Conservation (phyloP, 345 rosid species). For the Lepidium didymum region DNA sequence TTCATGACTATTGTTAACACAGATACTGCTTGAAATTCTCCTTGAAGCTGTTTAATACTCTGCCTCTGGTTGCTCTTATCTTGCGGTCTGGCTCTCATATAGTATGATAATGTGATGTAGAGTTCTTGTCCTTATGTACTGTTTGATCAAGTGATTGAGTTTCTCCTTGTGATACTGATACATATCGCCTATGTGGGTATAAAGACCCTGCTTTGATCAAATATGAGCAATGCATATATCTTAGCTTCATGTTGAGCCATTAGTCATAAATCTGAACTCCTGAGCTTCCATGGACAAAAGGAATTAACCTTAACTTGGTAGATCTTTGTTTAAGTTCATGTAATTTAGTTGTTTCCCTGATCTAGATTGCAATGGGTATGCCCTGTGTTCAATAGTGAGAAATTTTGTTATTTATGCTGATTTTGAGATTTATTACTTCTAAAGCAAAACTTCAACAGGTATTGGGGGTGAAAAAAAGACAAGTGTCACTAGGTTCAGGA, state of each 20-base stretch:
- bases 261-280: background rate
- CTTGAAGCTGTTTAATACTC: background rate
- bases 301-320: background rate
- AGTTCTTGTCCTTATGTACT: background rate
- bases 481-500: slow-evolving; percentile 70
- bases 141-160: background rate
- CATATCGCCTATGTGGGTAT: background rate
- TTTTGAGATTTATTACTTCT: background rate
- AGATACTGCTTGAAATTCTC: background rate
- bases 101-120: background rate
- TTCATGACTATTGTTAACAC: background rate
- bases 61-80: background rate
- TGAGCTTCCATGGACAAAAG: background rate
- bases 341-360: background rate
- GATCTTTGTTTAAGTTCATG: background rate
- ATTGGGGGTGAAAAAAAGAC: slow-evolving; percentile 78
- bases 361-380: background rate
- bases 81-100: background rate
- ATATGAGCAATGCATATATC: background rate
- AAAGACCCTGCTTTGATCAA: background rate
- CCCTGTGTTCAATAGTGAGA: background rate
- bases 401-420: background rate
- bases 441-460: slow-evolving; percentile 43
- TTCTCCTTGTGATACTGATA: background rate
- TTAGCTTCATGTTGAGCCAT: background rate